Percentiles rank a stretch among this genome's conserved stretches.
phyloP scores from a whole-genome alignment of 2,329 filamentous ascomycete genomes.

The Fusarium sambucinum region DNA sequence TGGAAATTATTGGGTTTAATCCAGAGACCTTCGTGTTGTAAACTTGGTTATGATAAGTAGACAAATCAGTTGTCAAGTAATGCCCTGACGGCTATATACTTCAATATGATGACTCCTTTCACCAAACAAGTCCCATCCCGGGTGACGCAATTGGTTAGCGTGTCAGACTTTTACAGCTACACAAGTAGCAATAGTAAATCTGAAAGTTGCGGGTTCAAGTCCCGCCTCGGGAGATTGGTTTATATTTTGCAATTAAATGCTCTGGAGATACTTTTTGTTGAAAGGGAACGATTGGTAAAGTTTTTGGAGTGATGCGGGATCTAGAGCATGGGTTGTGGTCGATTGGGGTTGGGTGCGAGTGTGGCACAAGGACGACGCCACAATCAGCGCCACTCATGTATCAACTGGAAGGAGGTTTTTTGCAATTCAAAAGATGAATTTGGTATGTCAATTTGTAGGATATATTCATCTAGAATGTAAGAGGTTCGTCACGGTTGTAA shows the following conservation, averaged over 20 bases:
- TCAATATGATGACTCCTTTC: fast-evolving
- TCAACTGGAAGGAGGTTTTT: too few species aligned
- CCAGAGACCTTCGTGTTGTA: too few species aligned
- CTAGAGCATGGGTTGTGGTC: background rate
- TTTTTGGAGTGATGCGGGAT: background rate
- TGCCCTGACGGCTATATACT: fast-evolving
- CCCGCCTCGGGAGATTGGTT: background rate
- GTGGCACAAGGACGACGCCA: background rate
- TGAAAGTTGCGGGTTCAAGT: constrained; percentile 26
- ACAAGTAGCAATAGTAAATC: constrained; percentile 5
- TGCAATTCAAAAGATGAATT: background rate
- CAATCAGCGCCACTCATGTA: background rate
- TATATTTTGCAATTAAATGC: too few species aligned
- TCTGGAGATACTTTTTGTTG: fast-evolving
- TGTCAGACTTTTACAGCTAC: constrained; percentile 29
- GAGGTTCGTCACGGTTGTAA: background rate
- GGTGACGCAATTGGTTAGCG: constrained; percentile 39
- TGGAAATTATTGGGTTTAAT: too few species aligned
- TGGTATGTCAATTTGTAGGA: background rate
- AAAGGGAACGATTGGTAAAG: fast-evolving
- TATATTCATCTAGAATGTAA: fast-evolving
- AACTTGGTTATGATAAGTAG: too few species aligned
- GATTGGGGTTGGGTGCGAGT: background rate
- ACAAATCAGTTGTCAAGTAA: too few species aligned
- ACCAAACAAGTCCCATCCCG: background rate